A percentile compares a stretch with the other conserved stretches of the same genome.
These are phyloP conservation scores for Penicillium concentricum DNA, from an alignment of 2,329 filamentous ascomycete genomes.

Conservation along the genomic window DNA sequence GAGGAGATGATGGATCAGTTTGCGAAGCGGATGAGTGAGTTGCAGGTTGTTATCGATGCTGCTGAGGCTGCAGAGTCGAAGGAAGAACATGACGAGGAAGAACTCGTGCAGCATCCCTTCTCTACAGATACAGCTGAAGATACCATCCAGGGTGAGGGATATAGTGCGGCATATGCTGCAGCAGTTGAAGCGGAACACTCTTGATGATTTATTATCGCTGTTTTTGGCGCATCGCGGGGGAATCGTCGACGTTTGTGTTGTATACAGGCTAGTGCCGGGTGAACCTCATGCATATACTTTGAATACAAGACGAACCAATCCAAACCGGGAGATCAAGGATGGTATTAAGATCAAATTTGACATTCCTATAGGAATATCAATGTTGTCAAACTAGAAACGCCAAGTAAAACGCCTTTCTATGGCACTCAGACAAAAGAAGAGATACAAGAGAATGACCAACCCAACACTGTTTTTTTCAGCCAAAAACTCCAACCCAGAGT, in stretches of 20 bases:
- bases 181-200: not conserved
- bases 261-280: not conserved
- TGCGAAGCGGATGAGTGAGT: slow-evolving; percentile 44
- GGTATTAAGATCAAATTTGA: slow-evolving; percentile 7
- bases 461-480: slow-evolving; percentile 14
- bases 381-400: slow-evolving; percentile 1
- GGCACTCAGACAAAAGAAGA: slow-evolving; percentile 9
- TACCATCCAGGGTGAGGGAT: not conserved
- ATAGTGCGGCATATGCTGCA: not conserved
- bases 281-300: not conserved
- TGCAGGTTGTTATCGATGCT: slow-evolving; percentile 44
- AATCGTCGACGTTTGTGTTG: not conserved
- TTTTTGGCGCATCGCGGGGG: not conserved
- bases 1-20: slow-evolving; percentile 51
- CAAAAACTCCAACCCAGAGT: slow-evolving; percentile 20
- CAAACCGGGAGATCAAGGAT: not conserved
- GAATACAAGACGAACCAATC: not conserved
- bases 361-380: not conserved
- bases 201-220: not conserved
- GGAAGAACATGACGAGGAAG: not conserved
- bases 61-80: slow-evolving; percentile 16
- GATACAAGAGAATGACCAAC: slow-evolving; percentile 12
- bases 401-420: slow-evolving; percentile 6
- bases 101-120: not conserved
- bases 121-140: not conserved